These are phyloP conservation scores for Chaetomiaceae sp. DNA, from an alignment of 2,329 filamentous ascomycete genomes.

Conservation along the genomic window DNA sequence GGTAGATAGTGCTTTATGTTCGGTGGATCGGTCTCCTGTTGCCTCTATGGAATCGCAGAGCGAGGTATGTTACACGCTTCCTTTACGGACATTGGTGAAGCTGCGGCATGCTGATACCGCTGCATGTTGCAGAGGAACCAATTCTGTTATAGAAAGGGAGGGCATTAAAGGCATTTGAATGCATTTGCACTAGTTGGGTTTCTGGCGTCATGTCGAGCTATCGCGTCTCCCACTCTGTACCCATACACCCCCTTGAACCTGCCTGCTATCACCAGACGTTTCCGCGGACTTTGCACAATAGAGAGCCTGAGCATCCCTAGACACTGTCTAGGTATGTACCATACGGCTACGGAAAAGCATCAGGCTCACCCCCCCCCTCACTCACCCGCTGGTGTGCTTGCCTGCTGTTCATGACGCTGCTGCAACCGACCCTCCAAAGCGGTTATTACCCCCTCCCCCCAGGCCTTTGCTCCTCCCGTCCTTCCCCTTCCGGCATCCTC, in stretches of 20 bases:
- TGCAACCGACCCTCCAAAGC: conserved; percentile 15
- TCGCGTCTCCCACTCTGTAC: not conserved
- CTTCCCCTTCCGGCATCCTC: conserved; percentile 45
- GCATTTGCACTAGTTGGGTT: not conserved
- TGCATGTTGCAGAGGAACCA: not conserved
- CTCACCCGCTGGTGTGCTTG: too few relatives aligned
- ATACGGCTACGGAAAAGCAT: too few relatives aligned
- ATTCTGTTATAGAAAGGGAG: not conserved
- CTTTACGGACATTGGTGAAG: not conserved
- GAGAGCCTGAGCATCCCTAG: too few relatives aligned
- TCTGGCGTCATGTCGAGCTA: not conserved
- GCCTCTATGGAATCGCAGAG: too few relatives aligned
- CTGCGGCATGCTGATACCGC: not conserved
- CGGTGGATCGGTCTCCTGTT: too few relatives aligned
- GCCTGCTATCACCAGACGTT: too few relatives aligned
- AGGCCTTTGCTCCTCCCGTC: conserved; percentile 26
- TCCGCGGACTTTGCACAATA: not conserved
- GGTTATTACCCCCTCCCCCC: conserved; percentile 30
- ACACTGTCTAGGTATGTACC: too few relatives aligned
- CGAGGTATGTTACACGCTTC: too few relatives aligned
- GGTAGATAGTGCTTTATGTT: too few relatives aligned
- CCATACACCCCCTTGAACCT: too few relatives aligned
- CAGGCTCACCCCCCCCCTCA: too few relatives aligned
- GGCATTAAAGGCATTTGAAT: not conserved
- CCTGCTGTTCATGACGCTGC: too few relatives aligned